phyloP scores from a whole-genome alignment of 2,329 filamentous ascomycete species.

The Polytolypa hystricis region DNA sequence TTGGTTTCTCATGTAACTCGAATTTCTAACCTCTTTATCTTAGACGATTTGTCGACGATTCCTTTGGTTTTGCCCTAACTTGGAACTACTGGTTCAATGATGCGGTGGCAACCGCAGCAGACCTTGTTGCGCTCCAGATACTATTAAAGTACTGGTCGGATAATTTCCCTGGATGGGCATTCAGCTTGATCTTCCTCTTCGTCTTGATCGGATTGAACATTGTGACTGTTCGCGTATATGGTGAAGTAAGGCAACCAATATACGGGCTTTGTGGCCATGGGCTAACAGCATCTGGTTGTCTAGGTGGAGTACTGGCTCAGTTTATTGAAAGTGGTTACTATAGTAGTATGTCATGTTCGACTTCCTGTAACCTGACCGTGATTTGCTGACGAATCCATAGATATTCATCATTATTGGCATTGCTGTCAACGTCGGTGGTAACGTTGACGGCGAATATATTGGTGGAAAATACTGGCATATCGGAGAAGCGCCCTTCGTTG shows the following conservation, averaged over 20 bases:
- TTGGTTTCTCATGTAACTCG: neutral
- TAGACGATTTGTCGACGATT: constrained; percentile 35
- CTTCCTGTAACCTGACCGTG: neutral
- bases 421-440: constrained; percentile 48
- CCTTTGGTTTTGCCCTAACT: constrained; percentile 33
- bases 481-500: constrained; percentile 52
- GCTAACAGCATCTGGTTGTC: constrained; percentile 2
- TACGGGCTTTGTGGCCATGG: neutral
- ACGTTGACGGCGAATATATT: constrained; percentile 43
- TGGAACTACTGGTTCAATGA: constrained; percentile 54
- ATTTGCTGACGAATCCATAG: constrained; percentile 17
- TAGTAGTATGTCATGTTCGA: constrained; percentile 22
- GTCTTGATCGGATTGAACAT: constrained; percentile 44
- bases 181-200: constrained; percentile 52
- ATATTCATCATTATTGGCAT: constrained; percentile 55
- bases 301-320: constrained; percentile 33
- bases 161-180: constrained; percentile 51
- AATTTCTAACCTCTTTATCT: neutral
- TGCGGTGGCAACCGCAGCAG: constrained; percentile 48
- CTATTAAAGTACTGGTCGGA: constrained; percentile 52
- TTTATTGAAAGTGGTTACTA: constrained; percentile 32
- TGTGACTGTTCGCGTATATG: constrained; percentile 43
- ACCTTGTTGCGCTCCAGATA: constrained; percentile 49
- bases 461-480: constrained; percentile 49
- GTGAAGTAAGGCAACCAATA: constrained; percentile 36